Conservation (phyloP, 768 basidiomycete genomes). For the Mycena galericulata region DNA sequence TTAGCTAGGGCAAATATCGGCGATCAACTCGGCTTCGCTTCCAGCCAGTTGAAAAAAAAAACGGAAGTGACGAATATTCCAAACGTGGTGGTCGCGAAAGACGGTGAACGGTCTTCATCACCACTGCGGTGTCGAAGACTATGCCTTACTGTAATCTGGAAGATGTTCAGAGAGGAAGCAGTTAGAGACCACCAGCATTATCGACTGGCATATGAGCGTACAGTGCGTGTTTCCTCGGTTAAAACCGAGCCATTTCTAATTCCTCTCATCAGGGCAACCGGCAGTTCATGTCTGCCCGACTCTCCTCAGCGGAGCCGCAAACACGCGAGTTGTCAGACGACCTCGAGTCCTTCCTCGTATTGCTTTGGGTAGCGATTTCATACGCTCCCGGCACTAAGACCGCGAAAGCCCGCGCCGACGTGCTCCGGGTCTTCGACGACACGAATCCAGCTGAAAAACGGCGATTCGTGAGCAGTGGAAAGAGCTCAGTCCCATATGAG, state of each 20-base stretch:
- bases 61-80: constrained; percentile 12
- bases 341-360: constrained; percentile 30
- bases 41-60: background rate
- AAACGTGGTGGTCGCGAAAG: constrained; percentile 4
- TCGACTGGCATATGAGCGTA: constrained; percentile 17
- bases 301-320: constrained; percentile 3
- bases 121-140: constrained; percentile 12
- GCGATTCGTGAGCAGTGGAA: constrained; percentile 6
- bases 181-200: constrained; percentile 27
- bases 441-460: constrained; percentile 7
- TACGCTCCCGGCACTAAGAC: constrained; percentile 22
- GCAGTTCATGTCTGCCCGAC: constrained; percentile 33
- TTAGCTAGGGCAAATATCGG: too few species aligned
- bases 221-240: constrained; percentile 3
- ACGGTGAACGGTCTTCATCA: constrained; percentile 5
- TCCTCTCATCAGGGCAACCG: constrained; percentile 32
- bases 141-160: too few species aligned
- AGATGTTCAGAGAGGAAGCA: background rate
- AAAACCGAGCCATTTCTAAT: background rate
- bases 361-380: constrained; percentile 29
- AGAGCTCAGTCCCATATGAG: background rate
- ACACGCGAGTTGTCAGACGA: constrained; percentile 31
- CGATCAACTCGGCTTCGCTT: too few species aligned
- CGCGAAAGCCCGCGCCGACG: constrained; percentile 5
- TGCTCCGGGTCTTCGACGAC: constrained; percentile 12